These are phyloP conservation scores for Aspergillus transmontanensis DNA, from an alignment of 2,329 filamentous ascomycete species.

Conservation along the genomic window DNA sequence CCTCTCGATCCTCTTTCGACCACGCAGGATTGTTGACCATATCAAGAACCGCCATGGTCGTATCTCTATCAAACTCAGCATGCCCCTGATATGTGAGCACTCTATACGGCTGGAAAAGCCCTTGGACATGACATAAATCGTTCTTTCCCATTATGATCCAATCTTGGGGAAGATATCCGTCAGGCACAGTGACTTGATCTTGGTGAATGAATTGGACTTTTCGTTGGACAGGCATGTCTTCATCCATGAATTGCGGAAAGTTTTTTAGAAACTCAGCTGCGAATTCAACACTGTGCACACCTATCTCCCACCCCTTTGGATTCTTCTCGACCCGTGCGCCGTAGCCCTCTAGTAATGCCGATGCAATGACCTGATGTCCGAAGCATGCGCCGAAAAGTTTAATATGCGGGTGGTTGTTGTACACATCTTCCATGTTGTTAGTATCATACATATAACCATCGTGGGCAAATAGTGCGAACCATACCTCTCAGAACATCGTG, in stretches of 20 bases:
- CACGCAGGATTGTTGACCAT: background rate
- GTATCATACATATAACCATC: accelerated
- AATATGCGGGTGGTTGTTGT: background rate
- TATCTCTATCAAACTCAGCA: background rate
- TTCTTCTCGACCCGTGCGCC: background rate
- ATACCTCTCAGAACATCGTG: background rate
- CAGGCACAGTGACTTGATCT: background rate
- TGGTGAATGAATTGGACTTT: background rate
- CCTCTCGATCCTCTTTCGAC: background rate
- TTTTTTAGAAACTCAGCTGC: background rate
- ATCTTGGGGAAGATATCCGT: background rate
- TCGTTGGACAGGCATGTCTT: accelerated
- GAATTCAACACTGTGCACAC: background rate
- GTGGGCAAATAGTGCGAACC: accelerated
- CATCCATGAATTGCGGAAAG: background rate
- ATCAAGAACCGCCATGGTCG: background rate
- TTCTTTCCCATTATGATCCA: background rate
- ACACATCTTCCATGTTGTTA: background rate
- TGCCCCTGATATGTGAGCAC: background rate
- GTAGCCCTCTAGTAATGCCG: background rate
- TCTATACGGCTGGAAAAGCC: background rate
- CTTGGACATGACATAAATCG: background rate
- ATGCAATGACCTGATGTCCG: background rate
- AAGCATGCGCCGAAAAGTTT: background rate
- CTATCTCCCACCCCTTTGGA: background rate